A percentile compares a stretch with the other conserved stretches of the same genome.
Evolutionary conservation across 108 stramenopile species (phyloP).

Genomic region (Skeletonema tropicum): DNA sequence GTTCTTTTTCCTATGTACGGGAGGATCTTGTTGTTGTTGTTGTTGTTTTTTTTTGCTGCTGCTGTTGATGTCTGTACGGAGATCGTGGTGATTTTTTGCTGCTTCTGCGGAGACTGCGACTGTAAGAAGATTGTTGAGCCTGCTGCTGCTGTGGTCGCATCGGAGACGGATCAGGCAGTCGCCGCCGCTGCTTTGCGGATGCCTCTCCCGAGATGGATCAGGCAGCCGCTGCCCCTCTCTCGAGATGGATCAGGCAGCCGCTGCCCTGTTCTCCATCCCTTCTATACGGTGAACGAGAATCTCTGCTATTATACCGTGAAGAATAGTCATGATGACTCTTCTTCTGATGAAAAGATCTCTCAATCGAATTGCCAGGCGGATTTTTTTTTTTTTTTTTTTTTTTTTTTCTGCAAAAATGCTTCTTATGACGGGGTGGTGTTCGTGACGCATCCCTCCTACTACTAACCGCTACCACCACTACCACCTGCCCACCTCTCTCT

Average conservation of each 20-base stretch:
- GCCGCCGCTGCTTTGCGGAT: no score
- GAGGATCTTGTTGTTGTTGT: background rate
- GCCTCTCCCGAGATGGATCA: background rate
- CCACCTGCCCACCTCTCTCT: no score
- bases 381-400: no score
- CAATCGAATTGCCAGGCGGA: slow-evolving; percentile 28
- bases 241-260: background rate
- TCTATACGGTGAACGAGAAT: slow-evolving; percentile 1
- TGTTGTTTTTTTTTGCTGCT: background rate
- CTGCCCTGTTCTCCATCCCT: background rate
- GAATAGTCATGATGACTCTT: background rate
- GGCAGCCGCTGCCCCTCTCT: background rate
- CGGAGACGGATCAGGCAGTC: background rate
- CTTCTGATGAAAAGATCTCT: slow-evolving; percentile 10
- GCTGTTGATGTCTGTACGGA: slow-evolving; percentile 6
- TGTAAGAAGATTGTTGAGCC: background rate
- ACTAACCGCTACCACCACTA: no score
- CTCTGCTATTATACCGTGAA: background rate
- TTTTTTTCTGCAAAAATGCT: no score
- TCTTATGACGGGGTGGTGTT: background rate
- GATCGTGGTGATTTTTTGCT: background rate
- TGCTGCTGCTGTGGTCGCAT: background rate
- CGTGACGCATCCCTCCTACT: background rate
- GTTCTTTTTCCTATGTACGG: background rate
- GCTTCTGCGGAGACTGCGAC: background rate